These are phyloP conservation scores for Diaporthe ampelina DNA, from an alignment of 2,329 filamentous ascomycete species.

Conservation along the genomic window DNA sequence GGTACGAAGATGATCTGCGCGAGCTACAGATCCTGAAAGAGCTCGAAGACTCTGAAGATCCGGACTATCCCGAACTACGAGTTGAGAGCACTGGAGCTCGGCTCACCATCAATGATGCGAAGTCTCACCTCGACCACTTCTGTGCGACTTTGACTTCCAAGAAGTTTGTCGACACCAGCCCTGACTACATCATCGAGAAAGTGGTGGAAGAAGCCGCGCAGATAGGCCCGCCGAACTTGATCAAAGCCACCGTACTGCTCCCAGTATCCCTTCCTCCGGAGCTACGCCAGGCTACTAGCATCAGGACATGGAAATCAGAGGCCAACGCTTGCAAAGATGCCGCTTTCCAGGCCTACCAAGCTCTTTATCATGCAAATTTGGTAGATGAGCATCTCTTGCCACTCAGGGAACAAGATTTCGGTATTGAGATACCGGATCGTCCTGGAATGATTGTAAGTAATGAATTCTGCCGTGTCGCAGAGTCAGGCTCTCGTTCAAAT, in stretches of 20 bases:
- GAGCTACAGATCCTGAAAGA: constrained; percentile 59
- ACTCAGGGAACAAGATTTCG: constrained; percentile 57
- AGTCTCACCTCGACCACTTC: constrained; percentile 85
- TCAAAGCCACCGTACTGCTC: constrained; percentile 75
- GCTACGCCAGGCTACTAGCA: constrained; percentile 68
- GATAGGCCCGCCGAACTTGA: constrained; percentile 42
- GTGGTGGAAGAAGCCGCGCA: constrained; percentile 46
- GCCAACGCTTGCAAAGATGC: constrained; percentile 83
- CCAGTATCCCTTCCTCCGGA: constrained; percentile 77
- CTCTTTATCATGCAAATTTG: constrained; percentile 77
- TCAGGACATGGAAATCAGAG: constrained; percentile 76
- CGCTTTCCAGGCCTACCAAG: constrained; percentile 83
- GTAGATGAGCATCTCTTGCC: constrained; percentile 86
- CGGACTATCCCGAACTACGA: constrained; percentile 51
- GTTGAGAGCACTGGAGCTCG: constrained; percentile 68
- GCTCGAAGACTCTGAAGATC: constrained; percentile 59
- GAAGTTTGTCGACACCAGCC: constrained; percentile 74
- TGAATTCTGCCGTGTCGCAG: not conserved
- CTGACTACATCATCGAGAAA: constrained; percentile 75
- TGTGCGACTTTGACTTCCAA: constrained; percentile 72
- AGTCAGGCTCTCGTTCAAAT: not conserved
- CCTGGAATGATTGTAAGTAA: constrained; percentile 48
- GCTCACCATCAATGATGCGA: constrained; percentile 80
- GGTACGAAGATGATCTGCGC: constrained; percentile 76
- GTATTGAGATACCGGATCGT: constrained; percentile 55